Evolutionary conservation across 306 rosid genomes (phyloP).

Genomic region (Acmispon strigosus): DNA sequence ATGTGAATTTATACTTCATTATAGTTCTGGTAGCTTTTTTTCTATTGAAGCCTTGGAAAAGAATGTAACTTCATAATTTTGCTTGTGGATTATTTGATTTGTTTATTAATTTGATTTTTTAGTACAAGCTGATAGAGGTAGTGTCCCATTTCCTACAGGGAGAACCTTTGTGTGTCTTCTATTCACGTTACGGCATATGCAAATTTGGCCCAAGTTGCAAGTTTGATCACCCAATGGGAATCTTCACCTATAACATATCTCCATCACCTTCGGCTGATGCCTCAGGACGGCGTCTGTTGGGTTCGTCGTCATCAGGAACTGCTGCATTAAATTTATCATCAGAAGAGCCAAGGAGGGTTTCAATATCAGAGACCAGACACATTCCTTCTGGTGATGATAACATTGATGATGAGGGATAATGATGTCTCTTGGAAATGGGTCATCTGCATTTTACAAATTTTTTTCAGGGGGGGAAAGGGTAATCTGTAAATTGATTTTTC

Average conservation of each 20-base stretch:
- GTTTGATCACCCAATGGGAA: constrained; percentile 96
- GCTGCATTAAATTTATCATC: constrained; percentile 74
- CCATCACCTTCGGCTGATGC: constrained; percentile 57
- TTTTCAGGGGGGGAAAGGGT: constrained; percentile 60
- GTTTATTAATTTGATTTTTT: not conserved
- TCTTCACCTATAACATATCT: constrained; percentile 64
- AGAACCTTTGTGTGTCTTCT: constrained; percentile 88
- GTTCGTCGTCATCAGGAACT: constrained; percentile 70
- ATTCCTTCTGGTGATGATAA: constrained; percentile 66
- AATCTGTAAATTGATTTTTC: constrained; percentile 82
- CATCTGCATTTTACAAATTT: constrained; percentile 46
- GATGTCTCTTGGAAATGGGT: constrained; percentile 39
- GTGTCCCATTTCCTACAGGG: constrained; percentile 51
- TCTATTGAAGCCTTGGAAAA: not conserved
- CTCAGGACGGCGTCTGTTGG: constrained; percentile 63
- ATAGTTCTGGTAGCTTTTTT: not conserved
- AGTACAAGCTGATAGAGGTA: constrained; percentile 22
- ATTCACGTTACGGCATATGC: constrained; percentile 96
- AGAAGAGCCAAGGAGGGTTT: constrained; percentile 76
- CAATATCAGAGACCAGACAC: constrained; percentile 76
- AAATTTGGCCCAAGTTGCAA: constrained; percentile 99
- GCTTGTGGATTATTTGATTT: not conserved
- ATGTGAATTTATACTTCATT: not conserved
- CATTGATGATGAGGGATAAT: constrained; percentile 67
- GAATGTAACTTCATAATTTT: constrained; percentile 1